These are phyloP conservation scores for Chalciporus piperatus DNA, from an alignment of 768 basidiomycete species.

Conservation along the genomic window DNA sequence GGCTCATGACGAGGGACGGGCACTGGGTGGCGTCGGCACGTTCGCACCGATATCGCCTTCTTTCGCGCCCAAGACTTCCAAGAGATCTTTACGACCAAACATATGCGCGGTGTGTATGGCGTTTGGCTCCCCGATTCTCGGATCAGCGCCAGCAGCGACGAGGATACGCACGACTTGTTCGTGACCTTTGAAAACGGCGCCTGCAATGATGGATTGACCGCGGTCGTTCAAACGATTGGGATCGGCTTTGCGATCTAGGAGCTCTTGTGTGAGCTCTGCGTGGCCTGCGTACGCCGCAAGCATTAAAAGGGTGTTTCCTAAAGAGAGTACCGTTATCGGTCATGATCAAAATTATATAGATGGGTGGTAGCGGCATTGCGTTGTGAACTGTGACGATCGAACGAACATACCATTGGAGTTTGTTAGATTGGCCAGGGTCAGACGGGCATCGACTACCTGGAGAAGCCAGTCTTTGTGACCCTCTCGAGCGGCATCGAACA, in stretches of 20 bases:
- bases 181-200: constrained; percentile 74
- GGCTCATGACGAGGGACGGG: not conserved
- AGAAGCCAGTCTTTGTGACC: constrained; percentile 53
- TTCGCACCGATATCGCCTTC: constrained; percentile 45
- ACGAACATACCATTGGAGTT: constrained; percentile 57
- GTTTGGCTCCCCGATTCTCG: constrained; percentile 60
- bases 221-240: constrained; percentile 68
- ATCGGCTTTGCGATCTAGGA: constrained; percentile 59
- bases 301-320: constrained; percentile 80
- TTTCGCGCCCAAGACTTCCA: constrained; percentile 55
- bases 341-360: not conserved
- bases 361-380: not conserved
- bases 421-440: constrained; percentile 70
- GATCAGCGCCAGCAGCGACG: constrained; percentile 53
- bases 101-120: constrained; percentile 69
- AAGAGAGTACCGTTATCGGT: not conserved
- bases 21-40: constrained; percentile 30
- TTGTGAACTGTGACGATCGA: not conserved
- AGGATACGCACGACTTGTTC: constrained; percentile 61
- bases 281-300: constrained; percentile 74
- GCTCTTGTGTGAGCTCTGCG: constrained; percentile 45
- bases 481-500: constrained; percentile 71
- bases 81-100: constrained; percentile 57
- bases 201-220: constrained; percentile 71
- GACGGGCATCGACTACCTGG: constrained; percentile 62